Percentiles rank a stretch among this genome's conserved stretches.
phyloP scores from a whole-genome alignment of 805 yeast genomes.

The Metschnikowia colocasiae region DNA sequence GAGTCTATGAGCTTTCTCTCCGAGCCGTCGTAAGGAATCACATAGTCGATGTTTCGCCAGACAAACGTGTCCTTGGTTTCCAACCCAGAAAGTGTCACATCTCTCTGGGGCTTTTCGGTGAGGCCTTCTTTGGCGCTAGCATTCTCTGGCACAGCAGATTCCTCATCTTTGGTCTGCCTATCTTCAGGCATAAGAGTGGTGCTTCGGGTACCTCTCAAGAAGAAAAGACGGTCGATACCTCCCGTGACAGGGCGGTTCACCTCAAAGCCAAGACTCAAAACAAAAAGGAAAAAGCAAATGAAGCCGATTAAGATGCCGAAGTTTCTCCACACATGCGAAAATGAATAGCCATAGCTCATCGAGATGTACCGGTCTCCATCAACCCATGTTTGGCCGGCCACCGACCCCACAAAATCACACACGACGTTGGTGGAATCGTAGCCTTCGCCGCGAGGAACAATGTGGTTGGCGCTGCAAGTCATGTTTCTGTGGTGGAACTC shows the following conservation, averaged over 20 bases:
- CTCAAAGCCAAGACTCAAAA: slow-evolving; percentile 28
- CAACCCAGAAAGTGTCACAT: not conserved
- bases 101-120: too few species aligned
- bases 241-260: not conserved
- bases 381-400: slow-evolving; percentile 22
- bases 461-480: slow-evolving; percentile 10
- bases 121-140: too few species aligned
- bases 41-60: not conserved
- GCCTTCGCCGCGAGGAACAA: slow-evolving; percentile 23
- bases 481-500: slow-evolving; percentile 27
- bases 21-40: not conserved
- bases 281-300: slow-evolving; percentile 27
- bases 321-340: slow-evolving; percentile 58
- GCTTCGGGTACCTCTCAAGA: not conserved
- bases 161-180: slow-evolving; percentile 42
- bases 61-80: not conserved
- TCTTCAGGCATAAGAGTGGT: slow-evolving; percentile 23
- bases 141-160: slow-evolving; percentile 18
- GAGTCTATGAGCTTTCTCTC: not conserved
- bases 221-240: not conserved
- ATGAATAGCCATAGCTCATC: slow-evolving; percentile 30
- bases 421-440: slow-evolving; percentile 13
- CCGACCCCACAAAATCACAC: slow-evolving; percentile 17
- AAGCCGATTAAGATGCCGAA: slow-evolving; percentile 53
- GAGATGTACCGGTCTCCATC: slow-evolving; percentile 30